Base-by-base conservation (phyloP, 1,139 yeast species). In the Kodamaea plutei region DNA sequence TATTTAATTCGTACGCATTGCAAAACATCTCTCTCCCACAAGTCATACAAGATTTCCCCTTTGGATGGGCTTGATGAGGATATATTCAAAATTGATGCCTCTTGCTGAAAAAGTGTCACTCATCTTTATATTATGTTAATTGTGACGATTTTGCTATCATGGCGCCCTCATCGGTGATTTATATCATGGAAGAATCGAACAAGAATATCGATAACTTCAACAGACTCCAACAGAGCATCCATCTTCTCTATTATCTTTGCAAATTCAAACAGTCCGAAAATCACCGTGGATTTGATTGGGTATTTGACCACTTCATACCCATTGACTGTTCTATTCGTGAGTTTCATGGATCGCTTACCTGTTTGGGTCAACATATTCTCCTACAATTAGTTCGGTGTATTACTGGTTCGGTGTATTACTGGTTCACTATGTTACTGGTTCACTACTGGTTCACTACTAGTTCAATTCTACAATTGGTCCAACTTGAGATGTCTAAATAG, bases 291-390 rank as follows among this genome's bases (percentile, higher is more conserved):
- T 25, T 16, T 79, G 87, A 85, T 26, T 73, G 63, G 69, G 22
- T 80, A 73, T 45, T 39, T 65, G n/a, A 50, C 73, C 1, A 72
- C 83, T 0, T 55, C 64, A 5, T 54, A 69, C 22, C 68, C 83
- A 0, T 27, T 65, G 3, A 48, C 64, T 2, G 46, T 76, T 0
- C 44, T 79, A 1, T 52, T 69, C 1, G 42, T 79, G 4, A 75
- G 76, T 0, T 2, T 75, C 0, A 49, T 69, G 14, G 84, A 83
- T 32, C 76, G 1, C 7, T 71, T 1, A 53, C 71, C 1, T 67
- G 74, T n/a, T 31, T 63, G 1, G 47, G 75, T 4, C 84, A 79
- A 45, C 64, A 50, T 26, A 41, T 67, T 1, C 43, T 79, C 1
- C 36, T 78, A 3, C 30, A 41, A n/a, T n/a, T n/a, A n/a, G n/a